Conservation (phyloP, 768 basidiomycete species). For the Leucocoprinus birnbaumii region DNA sequence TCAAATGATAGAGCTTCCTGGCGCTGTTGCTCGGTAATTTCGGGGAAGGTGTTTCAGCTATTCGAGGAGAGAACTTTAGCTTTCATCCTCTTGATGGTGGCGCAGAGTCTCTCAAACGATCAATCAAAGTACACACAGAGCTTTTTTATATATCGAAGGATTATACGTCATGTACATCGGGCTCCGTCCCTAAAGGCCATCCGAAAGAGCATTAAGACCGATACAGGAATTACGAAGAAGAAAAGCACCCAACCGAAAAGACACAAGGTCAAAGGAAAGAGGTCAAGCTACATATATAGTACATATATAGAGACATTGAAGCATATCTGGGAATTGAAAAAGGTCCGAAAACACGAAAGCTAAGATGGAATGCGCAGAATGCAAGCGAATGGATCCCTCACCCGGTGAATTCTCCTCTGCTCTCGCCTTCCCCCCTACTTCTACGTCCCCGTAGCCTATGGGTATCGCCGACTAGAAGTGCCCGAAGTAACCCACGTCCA, state of each 20-base stretch:
- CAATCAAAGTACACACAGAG: neutral
- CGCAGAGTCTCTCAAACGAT: no score
- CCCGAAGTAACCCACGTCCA: neutral
- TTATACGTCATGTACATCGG: neutral
- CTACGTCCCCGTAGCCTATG: neutral
- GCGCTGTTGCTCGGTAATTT: no score
- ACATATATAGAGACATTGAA: neutral
- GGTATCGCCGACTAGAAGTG: neutral
- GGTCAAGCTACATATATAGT: neutral
- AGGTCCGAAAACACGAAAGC: neutral
- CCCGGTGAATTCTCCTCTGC: neutral
- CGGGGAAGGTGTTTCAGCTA: no score
- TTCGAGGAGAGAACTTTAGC: neutral
- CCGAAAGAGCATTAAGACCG: neutral
- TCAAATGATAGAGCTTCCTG: no score
- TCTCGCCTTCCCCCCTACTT: neutral
- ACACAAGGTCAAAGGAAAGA: neutral
- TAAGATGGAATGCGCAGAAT: neutral
- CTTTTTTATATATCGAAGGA: neutral
- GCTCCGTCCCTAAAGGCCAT: neutral
- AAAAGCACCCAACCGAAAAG: neutral
- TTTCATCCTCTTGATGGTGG: neutral
- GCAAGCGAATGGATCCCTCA: neutral
- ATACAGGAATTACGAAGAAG: neutral
- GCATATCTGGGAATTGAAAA: neutral